A percentile compares a stretch with the other conserved stretches of the same genome.
Evolutionary conservation across 129 eudicot species (phyloP).

Genomic region (Pulicaria dysenterica): DNA sequence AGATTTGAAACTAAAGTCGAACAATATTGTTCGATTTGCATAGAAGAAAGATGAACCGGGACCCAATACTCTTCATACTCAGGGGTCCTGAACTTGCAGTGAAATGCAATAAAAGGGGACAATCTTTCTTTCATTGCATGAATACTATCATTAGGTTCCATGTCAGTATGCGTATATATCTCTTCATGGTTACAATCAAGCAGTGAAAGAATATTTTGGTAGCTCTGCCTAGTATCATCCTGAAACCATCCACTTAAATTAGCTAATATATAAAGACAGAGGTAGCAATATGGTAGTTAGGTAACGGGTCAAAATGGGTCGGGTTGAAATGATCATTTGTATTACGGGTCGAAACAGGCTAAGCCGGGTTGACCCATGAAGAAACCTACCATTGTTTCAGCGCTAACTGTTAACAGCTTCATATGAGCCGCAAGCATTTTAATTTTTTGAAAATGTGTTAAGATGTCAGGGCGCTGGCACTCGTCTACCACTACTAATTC

Average conservation of each 20-base stretch:
- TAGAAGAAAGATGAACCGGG: slow-evolving; percentile 58
- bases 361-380: neutral
- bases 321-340: neutral
- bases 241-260: slow-evolving; percentile 18
- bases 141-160: slow-evolving; percentile 16
- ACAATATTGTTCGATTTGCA: slow-evolving; percentile 69
- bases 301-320: neutral
- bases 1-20: slow-evolving; percentile 48
- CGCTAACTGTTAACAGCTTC: slow-evolving; percentile 41
- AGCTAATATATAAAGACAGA: slow-evolving; percentile 4
- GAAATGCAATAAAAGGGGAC: slow-evolving; percentile 41
- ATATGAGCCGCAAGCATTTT: slow-evolving; percentile 39
- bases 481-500: slow-evolving; percentile 41
- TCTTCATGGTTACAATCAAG: slow-evolving; percentile 38
- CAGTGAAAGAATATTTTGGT: slow-evolving; percentile 36
- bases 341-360: neutral
- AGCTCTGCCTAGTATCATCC: slow-evolving; percentile 39
- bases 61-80: slow-evolving; percentile 68
- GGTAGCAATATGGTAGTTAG: neutral
- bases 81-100: slow-evolving; percentile 28
- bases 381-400: slow-evolving; percentile 34
- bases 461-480: slow-evolving; percentile 36
- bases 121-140: slow-evolving; percentile 30
- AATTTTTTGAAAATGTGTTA: slow-evolving; percentile 14
- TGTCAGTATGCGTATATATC: slow-evolving; percentile 8